Base-by-base conservation (phyloP, 148 eudicot species). In the Spergularia marina region DNA sequence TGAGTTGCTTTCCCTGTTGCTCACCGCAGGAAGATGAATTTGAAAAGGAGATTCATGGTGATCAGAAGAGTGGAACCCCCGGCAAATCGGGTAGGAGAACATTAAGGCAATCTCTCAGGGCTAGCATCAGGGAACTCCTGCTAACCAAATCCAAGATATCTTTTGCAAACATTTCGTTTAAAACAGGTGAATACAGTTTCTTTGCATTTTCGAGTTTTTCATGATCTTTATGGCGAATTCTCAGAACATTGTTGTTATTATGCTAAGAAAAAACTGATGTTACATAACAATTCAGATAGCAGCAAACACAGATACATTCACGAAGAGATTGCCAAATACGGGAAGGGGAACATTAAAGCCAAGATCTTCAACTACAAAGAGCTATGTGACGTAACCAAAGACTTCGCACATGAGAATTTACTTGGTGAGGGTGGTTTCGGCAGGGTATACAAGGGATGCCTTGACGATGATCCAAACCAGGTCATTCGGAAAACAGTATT, bases 361-460 rank as follows among this genome's bases (percentile, higher is more conserved):
- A 82, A 86, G 59, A 83, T 85, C 56, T 90, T 90, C 76, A 25
- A 86, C 74, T 92, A 75, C 77, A 44, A 41, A 0, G 99, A 95
- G 66, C 80, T 95, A 47, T 71, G 71, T 53, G 69, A 30, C 65
- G 91, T 88, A 63, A 95, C 99, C 21, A 68, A 86, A 2, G 82
- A 92, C 78, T 95, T 95, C 81, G 72, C 76, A 13, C 39, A 79
- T 25, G 80, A 84, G 0, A 77, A 58, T 75, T 80, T 92, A 79
- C 66, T 92, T 8, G 99, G 99, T 60, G 97, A 95, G 82, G 99
- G 99, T 39, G 99, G 99, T n/a, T 95, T 95, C 60, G 99, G 99
- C 12, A 84, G 86, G 72, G 99, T 95, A 72, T 90, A 95, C 90
- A 90, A 82, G 85, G 97, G 87, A 61, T 78, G 72, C 74, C 9